These are phyloP conservation scores for Diaporthe helianthi DNA, from an alignment of 2,329 filamentous ascomycete genomes.

Conservation along the genomic window DNA sequence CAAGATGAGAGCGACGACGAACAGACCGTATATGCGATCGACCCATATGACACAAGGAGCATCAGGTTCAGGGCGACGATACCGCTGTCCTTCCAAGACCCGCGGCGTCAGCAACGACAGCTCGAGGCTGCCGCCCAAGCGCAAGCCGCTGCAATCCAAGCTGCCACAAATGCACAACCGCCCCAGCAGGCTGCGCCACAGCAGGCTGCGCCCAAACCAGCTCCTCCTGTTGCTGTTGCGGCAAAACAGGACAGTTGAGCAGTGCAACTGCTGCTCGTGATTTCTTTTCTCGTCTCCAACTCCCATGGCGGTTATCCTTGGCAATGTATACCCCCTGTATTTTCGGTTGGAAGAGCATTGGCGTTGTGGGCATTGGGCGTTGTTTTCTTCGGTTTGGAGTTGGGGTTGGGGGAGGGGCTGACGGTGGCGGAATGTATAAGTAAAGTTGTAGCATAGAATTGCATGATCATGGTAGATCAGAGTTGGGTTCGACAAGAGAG, in stretches of 20 bases:
- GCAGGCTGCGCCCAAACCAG: slow-evolving; percentile 33
- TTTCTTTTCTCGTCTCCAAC: slow-evolving; percentile 7
- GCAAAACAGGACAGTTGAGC: slow-evolving; percentile 31
- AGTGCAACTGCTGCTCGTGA: neutral
- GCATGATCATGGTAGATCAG: slow-evolving; percentile 14
- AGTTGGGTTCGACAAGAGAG: neutral
- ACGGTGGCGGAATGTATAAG: slow-evolving; percentile 14
- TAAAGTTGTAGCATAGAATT: slow-evolving; percentile 17
- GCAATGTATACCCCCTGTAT: slow-evolving; percentile 32
- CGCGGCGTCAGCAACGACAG: slow-evolving; percentile 46
- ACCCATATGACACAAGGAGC: slow-evolving; percentile 69
- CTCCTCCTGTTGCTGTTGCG: slow-evolving; percentile 30
- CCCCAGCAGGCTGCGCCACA: slow-evolving; percentile 30
- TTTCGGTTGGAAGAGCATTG: slow-evolving; percentile 30
- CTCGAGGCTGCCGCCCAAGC: slow-evolving; percentile 42
- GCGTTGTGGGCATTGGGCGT: slow-evolving; percentile 28
- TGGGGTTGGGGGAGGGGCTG: no score
- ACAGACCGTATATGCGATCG: slow-evolving; percentile 75
- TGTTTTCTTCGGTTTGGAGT: slow-evolving; percentile 10
- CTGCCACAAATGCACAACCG: slow-evolving; percentile 35
- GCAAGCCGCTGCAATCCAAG: slow-evolving; percentile 33
- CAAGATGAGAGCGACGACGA: slow-evolving; percentile 85
- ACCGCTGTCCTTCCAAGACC: slow-evolving; percentile 49
- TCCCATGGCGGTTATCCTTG: slow-evolving; percentile 17
- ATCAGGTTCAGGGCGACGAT: slow-evolving; percentile 68